Percentiles rank a stretch among this genome's conserved stretches.
Conservation (phyloP, 2,329 filamentous ascomycete genomes). For the Aspergillus fischeri region DNA sequence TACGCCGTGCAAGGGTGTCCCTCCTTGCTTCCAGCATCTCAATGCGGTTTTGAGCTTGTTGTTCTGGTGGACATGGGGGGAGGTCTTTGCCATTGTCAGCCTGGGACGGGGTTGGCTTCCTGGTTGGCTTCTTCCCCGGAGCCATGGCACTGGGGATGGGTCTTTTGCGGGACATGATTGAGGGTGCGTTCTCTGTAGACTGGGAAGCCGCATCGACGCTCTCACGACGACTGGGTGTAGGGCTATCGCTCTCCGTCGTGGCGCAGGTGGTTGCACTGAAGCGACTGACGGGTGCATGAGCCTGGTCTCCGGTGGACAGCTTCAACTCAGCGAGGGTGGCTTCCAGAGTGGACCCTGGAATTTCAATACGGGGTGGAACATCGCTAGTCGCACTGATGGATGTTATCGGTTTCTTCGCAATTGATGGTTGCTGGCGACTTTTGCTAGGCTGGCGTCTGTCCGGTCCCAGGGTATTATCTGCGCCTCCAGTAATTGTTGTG, state of each 20-base stretch:
- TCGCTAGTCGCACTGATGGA: conserved; percentile 10
- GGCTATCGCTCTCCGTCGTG: conserved; percentile 47
- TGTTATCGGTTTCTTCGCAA: conserved; percentile 5
- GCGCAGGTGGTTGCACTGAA: conserved; percentile 63
- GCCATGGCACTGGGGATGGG: conserved; percentile 30
- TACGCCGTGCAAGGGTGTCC: conserved; percentile 61
- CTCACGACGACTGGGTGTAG: conserved; percentile 35
- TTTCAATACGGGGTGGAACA: conserved; percentile 20
- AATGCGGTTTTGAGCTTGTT: conserved; percentile 60
- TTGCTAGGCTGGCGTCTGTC: conserved; percentile 21
- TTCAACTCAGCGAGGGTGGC: conserved; percentile 32
- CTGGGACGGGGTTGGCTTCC: conserved; percentile 42
- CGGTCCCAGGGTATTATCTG: conserved; percentile 6
- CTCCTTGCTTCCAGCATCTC: conserved; percentile 63
- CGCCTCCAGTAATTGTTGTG: conserved; percentile 31
- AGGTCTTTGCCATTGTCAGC: conserved; percentile 50
- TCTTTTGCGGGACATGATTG: conserved; percentile 41
- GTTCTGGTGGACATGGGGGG: conserved; percentile 59
- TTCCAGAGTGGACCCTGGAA: conserved; percentile 27
- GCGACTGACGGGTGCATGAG: conserved; percentile 54
- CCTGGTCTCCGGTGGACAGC: conserved; percentile 26
- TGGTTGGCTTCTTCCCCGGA: conserved; percentile 32
- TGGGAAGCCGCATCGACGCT: conserved; percentile 30
- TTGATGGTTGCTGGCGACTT: conserved; percentile 29
- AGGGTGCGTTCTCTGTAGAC: conserved; percentile 26